Evolutionary conservation across 192 early-diverging fungal genomes (phyloP), one percentile per base, ranked within the genome.

Genomic region (Coemansia sp.): DNA sequence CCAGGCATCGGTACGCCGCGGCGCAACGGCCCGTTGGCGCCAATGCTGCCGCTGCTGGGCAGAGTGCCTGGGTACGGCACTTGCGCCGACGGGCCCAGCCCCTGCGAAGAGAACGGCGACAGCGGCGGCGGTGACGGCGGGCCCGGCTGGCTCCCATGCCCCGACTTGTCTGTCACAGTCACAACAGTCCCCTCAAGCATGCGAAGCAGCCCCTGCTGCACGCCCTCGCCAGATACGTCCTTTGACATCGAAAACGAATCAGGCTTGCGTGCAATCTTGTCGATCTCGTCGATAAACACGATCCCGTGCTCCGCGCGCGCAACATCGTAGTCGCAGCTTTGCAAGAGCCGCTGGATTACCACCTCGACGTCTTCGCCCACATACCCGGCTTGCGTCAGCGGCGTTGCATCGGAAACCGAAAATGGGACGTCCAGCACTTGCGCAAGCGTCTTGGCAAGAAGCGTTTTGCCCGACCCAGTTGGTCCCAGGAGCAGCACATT

Each of bases 171-270:
- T 4, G 89, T 91, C 2, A 95, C 87, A n/a, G 88, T 91, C 19
- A 95, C 91, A 3, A 90, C 85, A 0, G 93, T 95, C 9, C 93
- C 93, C 74, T 95, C 93, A 9, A 95, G 74, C 91, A 95, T 93
- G 8, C 92, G 82, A 56, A 95, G 71, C 41, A 95, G 70, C 5
- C 89, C 86, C 65, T 95, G 93, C 67, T 95, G 93, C 22, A 95
- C 93, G n/a, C 93, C 93, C 71, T 95, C 93, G 62, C 93, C 93
- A 17, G 91, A 92, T 0, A 95, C 93, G 71, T 95, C 93, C 54
- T 89, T 90, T 14, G 90, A 89, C 41, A 88, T 85, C 0, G 87
- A 86, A 63, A 84, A 83, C 1, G 88, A 75, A 69, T 95, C 92
- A 0, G 90, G 86, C 57, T 90, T 83, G 57, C 89, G 81, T 8